Percentiles rank a stretch among this genome's conserved stretches.
Conservation (phyloP, 768 basidiomycete species). For the Kwoniella dejecticola region DNA sequence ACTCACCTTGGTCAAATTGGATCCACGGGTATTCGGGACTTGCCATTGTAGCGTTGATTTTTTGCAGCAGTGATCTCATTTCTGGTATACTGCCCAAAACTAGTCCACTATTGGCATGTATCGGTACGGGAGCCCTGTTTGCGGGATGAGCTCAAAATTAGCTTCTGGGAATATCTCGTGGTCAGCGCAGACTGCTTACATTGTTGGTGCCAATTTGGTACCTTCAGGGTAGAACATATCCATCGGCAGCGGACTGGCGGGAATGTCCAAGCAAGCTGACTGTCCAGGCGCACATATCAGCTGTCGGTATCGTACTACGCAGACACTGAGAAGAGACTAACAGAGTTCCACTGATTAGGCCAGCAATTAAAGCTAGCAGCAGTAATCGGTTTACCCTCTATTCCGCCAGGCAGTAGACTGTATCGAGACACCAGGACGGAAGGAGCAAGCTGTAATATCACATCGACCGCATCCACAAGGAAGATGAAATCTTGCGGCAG, state of each 20-base stretch:
- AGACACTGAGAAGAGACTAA: background rate
- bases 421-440: constrained; percentile 5
- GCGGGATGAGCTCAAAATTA: background rate
- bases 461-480: constrained; percentile 1
- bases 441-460: background rate
- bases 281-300: background rate
- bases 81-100: background rate
- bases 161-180: background rate
- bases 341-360: background rate
- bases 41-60: background rate
- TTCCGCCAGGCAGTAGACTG: background rate
- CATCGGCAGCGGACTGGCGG: background rate
- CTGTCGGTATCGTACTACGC: background rate
- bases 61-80: background rate
- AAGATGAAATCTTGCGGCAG: background rate
- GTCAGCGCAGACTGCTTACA: background rate
- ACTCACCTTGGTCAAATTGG: constrained; percentile 1
- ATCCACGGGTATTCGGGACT: background rate
- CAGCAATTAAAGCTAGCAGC: constrained; percentile 1
- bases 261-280: constrained; percentile 1
- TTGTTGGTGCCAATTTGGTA: background rate
- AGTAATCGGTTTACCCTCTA: background rate
- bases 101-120: constrained; percentile 3
- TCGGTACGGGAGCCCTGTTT: background rate
- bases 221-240: background rate